Evolutionary conservation across 164 flowering plant species (phyloP).

Genomic region (Aristolochia contorta): DNA sequence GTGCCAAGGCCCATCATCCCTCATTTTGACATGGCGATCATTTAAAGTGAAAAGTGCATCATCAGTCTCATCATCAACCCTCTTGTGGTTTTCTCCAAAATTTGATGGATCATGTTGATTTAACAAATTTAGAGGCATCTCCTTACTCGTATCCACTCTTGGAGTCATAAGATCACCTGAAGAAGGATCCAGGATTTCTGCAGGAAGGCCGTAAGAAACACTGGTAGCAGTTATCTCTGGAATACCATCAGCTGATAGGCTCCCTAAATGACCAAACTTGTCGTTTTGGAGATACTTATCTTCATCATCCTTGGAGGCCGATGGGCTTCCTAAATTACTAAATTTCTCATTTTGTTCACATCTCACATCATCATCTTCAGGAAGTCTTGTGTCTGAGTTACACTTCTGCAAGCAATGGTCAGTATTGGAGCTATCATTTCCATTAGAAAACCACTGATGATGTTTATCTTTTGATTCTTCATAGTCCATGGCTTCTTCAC

Average conservation of each 20-base stretch:
- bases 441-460: not conserved
- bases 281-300: slow-evolving; percentile 5
- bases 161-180: slow-evolving; percentile 31
- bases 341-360: slow-evolving; percentile 14
- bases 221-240: slow-evolving; percentile 34
- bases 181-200: slow-evolving; percentile 31
- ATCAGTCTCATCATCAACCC: slow-evolving; percentile 41
- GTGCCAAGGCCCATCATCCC: slow-evolving; percentile 45
- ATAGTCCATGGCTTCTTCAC: slow-evolving; percentile 34
- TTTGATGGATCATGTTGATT: slow-evolving; percentile 28
- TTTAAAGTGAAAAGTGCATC: slow-evolving; percentile 17
- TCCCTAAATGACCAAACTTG: slow-evolving; percentile 21
- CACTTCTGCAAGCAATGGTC: slow-evolving; percentile 34
- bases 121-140: slow-evolving; percentile 3
- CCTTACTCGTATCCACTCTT: slow-evolving; percentile 21
- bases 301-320: slow-evolving; percentile 20
- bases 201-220: slow-evolving; percentile 23
- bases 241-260: slow-evolving; percentile 36
- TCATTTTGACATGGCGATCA: slow-evolving; percentile 45
- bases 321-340: slow-evolving; percentile 22
- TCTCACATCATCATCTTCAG: slow-evolving; percentile 3
- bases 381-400: slow-evolving; percentile 11
- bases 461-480: slow-evolving; percentile 23
- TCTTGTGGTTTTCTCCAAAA: slow-evolving; percentile 38
- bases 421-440: not conserved